Evolutionary conservation across 192 early-diverging fungal species (phyloP).

Genomic region (Mortierella alpina): DNA sequence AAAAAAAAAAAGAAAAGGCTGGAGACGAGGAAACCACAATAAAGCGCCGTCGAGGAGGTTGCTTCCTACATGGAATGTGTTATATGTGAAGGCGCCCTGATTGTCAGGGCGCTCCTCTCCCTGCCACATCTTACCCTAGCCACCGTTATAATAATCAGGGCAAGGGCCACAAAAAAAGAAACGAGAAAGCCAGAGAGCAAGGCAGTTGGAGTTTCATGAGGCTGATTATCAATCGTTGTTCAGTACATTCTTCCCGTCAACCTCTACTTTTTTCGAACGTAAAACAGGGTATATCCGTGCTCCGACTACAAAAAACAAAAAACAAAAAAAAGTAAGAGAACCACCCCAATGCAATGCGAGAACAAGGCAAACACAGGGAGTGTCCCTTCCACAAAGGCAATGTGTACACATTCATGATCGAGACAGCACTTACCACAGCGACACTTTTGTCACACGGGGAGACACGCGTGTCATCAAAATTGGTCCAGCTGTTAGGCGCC

Average conservation of each 20-base stretch:
- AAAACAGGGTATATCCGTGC: slow-evolving; percentile 54
- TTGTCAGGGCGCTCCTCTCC: background rate
- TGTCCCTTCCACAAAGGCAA: background rate
- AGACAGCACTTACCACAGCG: slow-evolving; percentile 59
- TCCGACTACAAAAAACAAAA: slow-evolving; percentile 27
- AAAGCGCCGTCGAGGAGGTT: too few species aligned
- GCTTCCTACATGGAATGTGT: too few species aligned
- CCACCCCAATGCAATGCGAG: background rate
- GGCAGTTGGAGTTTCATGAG: background rate
- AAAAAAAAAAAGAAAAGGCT: background rate
- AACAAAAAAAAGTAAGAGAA: background rate
- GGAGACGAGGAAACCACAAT: background rate
- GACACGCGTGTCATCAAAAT: slow-evolving; percentile 89
- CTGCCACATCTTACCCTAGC: background rate
- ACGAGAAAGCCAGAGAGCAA: background rate
- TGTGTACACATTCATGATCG: background rate
- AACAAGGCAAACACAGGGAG: slow-evolving; percentile 1
- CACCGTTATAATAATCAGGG: background rate
- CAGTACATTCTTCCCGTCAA: background rate
- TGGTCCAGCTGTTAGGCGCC: slow-evolving; percentile 76
- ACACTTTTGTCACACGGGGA: slow-evolving; percentile 64
- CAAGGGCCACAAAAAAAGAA: background rate
- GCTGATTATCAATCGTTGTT: background rate
- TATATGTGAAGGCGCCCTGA: too few species aligned
- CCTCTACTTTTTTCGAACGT: slow-evolving; percentile 37